Percentiles rank a stretch among this genome's conserved stretches.
These are phyloP conservation scores for Seminavis robusta DNA, from an alignment of 108 stramenopile genomes.

Conservation along the genomic window DNA sequence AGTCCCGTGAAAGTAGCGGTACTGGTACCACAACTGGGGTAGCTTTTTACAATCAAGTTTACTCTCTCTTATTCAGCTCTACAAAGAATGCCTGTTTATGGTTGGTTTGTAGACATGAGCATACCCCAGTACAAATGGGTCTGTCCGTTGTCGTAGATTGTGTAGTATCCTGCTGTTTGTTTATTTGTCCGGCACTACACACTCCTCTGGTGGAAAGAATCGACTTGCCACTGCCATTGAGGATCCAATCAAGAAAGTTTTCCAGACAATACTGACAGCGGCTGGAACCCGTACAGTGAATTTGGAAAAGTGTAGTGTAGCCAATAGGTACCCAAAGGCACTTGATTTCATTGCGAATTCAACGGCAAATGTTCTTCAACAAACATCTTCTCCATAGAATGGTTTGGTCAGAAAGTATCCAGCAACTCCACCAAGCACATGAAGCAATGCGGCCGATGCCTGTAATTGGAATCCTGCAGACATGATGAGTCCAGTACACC, in stretches of 20 bases:
- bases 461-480: conserved; percentile 31
- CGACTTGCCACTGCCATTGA: conserved; percentile 54
- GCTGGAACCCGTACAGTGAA: conserved; percentile 50
- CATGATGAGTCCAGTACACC: conserved; percentile 24
- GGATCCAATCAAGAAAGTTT: conserved; percentile 56
- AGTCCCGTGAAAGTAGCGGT: too few relatives aligned
- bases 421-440: background rate
- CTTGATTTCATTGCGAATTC: conserved; percentile 63
- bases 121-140: too few relatives aligned
- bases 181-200: background rate
- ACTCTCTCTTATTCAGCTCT: too few relatives aligned
- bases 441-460: conserved; percentile 5
- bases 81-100: too few relatives aligned
- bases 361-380: conserved; percentile 62
- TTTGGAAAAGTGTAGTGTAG: conserved; percentile 50
- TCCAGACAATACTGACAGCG: conserved; percentile 64
- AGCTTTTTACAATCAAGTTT: too few relatives aligned
- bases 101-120: too few relatives aligned
- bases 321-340: conserved; percentile 59
- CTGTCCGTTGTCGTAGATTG: too few relatives aligned
- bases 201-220: conserved; percentile 33
- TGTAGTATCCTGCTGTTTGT: too few relatives aligned
- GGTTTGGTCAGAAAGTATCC: conserved; percentile 21
- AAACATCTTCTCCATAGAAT: conserved; percentile 43
- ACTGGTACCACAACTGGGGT: too few relatives aligned